Percentiles rank a stretch among this genome's conserved stretches.
phyloP scores from a whole-genome alignment of 345 rosid genomes.

The Linum tenue region DNA sequence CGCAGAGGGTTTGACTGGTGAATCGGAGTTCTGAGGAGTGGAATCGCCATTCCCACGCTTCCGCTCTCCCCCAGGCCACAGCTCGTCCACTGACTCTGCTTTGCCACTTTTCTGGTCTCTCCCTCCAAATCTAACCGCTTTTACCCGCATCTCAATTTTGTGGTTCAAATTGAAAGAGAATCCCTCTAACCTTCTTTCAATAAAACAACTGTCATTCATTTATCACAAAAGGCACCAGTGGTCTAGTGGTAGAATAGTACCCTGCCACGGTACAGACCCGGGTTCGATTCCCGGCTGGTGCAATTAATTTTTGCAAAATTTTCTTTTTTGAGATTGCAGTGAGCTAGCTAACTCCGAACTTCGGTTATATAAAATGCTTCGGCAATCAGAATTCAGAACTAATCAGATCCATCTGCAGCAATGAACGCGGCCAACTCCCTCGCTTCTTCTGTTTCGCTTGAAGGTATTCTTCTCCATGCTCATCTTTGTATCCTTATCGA shows the following conservation, averaged over 20 bases:
- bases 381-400: too few species aligned
- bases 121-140: background rate
- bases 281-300: conserved; percentile 55
- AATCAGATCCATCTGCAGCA: background rate
- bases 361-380: too few species aligned
- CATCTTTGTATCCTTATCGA: background rate
- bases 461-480: background rate
- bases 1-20: background rate
- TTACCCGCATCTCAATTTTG: background rate
- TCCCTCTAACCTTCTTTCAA: too few species aligned
- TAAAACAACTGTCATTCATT: too few species aligned
- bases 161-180: background rate
- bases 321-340: background rate
- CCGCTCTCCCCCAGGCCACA: background rate
- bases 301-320: too few species aligned
- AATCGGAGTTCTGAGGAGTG: background rate
- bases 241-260: too few species aligned
- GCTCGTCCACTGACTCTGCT: background rate
- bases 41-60: background rate
- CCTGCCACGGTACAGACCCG: conserved; percentile 44
- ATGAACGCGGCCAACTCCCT: background rate
- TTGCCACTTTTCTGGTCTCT: background rate
- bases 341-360: background rate
- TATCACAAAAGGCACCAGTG: too few species aligned
- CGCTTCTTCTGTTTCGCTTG: background rate